phyloP scores from a whole-genome alignment of 2,329 filamentous ascomycete species.

The Nannizzia gypsea region DNA sequence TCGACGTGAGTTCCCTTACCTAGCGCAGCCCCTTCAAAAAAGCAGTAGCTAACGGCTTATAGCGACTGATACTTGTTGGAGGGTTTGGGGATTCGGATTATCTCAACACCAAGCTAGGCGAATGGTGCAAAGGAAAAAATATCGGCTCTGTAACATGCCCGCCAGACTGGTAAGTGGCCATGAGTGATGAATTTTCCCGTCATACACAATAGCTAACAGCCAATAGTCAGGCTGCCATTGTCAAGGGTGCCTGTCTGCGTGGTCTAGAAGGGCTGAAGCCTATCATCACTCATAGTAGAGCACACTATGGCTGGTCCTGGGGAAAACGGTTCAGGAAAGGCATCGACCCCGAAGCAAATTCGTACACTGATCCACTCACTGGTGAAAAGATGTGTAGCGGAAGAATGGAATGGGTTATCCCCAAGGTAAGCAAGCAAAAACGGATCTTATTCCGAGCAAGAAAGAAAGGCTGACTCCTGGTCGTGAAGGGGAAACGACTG shows the following conservation, averaged over 20 bases:
- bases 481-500: conserved; percentile 1
- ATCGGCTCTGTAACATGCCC: conserved; percentile 6
- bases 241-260: conserved; percentile 10
- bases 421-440: conserved; percentile 8
- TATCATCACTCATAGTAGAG: conserved; percentile 7
- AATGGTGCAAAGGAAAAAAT: conserved; percentile 1
- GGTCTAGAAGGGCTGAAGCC: conserved; percentile 9
- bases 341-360: conserved; percentile 7
- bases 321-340: conserved; percentile 8
- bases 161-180: neutral
- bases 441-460: neutral
- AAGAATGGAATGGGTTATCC: conserved; percentile 10
- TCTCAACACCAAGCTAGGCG: conserved; percentile 6
- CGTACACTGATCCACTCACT: conserved; percentile 1
- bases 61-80: conserved; percentile 14
- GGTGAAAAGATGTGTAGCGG: conserved; percentile 7
- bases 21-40: neutral
- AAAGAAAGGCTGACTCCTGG: neutral
- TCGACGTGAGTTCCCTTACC: conserved; percentile 7
- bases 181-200: neutral
- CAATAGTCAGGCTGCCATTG: conserved; percentile 11
- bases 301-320: conserved; percentile 11
- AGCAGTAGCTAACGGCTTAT: neutral
- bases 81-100: conserved; percentile 15
- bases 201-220: neutral